Conservation (phyloP, 352 stramenopile genomes). For the Globisporangium polare region DNA sequence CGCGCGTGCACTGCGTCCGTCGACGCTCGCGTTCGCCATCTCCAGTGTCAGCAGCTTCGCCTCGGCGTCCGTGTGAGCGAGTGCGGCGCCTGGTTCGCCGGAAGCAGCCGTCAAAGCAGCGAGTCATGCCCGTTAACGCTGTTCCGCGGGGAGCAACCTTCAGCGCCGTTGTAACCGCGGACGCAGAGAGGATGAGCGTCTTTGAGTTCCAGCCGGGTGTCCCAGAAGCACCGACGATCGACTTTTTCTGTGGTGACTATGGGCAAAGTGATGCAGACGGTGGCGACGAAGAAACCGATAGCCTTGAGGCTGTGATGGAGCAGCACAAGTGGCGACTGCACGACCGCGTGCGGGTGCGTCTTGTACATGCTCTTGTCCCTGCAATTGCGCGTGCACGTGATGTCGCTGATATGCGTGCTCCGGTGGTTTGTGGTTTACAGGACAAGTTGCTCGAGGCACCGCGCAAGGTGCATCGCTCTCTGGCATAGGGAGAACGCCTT, state of each 20-base stretch:
- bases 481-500: not conserved
- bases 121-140: not conserved
- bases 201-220: slow-evolving; percentile 11
- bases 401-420: not conserved
- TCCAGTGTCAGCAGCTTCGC: not conserved
- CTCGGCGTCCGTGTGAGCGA: not conserved
- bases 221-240: not conserved
- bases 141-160: not conserved
- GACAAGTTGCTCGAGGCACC: slow-evolving; percentile 12
- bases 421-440: not conserved
- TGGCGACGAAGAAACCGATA: not conserved
- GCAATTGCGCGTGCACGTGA: not conserved
- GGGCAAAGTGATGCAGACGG: not conserved
- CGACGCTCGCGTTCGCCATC: not conserved
- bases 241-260: slow-evolving; percentile 3
- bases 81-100: slow-evolving; percentile 9
- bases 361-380: not conserved
- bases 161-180: not conserved
- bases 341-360: slow-evolving; percentile 4
- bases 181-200: not conserved
- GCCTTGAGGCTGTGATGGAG: not conserved
- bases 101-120: slow-evolving; percentile 9
- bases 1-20: slow-evolving; percentile 5
- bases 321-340: slow-evolving; percentile 11
- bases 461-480: slow-evolving; percentile 7